phyloP scores from a whole-genome alignment of 2,329 filamentous ascomycete species.

The Neoascochyta sp. region DNA sequence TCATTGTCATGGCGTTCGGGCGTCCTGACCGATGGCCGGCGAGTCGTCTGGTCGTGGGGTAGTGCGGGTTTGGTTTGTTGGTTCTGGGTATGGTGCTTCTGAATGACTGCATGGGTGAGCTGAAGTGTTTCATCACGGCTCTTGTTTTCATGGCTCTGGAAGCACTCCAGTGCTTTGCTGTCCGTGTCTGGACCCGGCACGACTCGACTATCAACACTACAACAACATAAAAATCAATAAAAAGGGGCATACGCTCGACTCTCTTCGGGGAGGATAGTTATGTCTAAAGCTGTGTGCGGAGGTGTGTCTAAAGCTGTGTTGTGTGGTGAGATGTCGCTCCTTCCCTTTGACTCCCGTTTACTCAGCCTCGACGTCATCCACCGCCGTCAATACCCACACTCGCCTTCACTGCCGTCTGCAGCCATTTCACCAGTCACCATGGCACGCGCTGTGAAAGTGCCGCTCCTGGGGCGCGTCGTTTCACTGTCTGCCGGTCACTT shows the following conservation, averaged over 20 bases:
- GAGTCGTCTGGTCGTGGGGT: conserved; percentile 8
- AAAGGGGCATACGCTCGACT: conserved; percentile 35
- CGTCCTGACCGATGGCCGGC: conserved; percentile 6
- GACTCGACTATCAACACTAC: conserved; percentile 20
- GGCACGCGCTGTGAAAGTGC: conserved; percentile 1
- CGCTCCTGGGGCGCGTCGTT: neutral
- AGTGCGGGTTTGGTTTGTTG: conserved; percentile 7
- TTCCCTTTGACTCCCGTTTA: no score
- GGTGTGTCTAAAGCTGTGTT: no score
- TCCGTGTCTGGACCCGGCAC: conserved; percentile 21
- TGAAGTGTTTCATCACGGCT: conserved; percentile 5
- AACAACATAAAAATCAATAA: conserved; percentile 23
- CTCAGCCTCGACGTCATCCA: no score
- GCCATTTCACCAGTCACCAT: neutral
- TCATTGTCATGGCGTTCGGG: conserved; percentile 17
- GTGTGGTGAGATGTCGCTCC: no score
- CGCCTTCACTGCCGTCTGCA: no score
- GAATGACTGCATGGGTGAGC: conserved; percentile 6
- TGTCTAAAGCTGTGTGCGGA: no score
- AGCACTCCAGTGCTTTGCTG: conserved; percentile 4
- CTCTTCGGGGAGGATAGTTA: conserved; percentile 14
- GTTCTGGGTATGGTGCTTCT: conserved; percentile 13
- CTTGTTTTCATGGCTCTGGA: conserved; percentile 3
- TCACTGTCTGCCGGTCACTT: conserved; percentile 2
- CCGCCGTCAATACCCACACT: no score